Percentiles rank a stretch among this genome's conserved stretches.
Evolutionary conservation across 306 rosid species (phyloP).

Genomic region (Casuarina equisetifolia): DNA sequence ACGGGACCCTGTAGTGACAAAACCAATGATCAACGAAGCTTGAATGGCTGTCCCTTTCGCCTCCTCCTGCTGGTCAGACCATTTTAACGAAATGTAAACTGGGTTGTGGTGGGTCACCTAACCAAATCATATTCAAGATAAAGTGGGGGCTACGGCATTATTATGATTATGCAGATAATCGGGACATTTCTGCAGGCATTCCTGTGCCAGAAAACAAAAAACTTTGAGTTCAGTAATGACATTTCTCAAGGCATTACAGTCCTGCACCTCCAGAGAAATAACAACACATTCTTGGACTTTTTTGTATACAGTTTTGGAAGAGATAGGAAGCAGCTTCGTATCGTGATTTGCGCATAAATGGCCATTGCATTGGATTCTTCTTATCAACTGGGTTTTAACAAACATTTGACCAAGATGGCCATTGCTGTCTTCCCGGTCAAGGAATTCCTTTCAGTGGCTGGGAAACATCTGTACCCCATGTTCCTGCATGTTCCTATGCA

Average conservation of each 20-base stretch:
- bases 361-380: conserved; percentile 55
- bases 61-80: conserved; percentile 32
- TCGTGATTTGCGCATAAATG: conserved; percentile 67
- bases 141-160: conserved; percentile 40
- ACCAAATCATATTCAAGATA: conserved; percentile 35
- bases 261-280: conserved; percentile 30
- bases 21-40: conserved; percentile 41
- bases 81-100: conserved; percentile 33
- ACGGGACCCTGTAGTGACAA: conserved; percentile 20
- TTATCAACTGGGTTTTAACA: conserved; percentile 32
- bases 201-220: neutral
- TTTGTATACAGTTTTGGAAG: conserved; percentile 36
- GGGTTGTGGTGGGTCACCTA: conserved; percentile 54
- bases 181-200: conserved; percentile 34
- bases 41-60: conserved; percentile 39
- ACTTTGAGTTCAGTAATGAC: conserved; percentile 27
- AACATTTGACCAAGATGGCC: conserved; percentile 49
- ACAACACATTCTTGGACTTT: conserved; percentile 28
- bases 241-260: conserved; percentile 46
- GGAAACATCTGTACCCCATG: conserved; percentile 57
- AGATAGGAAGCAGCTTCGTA: conserved; percentile 4
- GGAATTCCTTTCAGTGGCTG: conserved; percentile 17
- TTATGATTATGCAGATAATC: conserved; percentile 2
- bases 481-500: conserved; percentile 43
- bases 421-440: conserved; percentile 22